Conservation (phyloP, 108 stramenopile species). For the Mayamaea pseudoterrestris region DNA sequence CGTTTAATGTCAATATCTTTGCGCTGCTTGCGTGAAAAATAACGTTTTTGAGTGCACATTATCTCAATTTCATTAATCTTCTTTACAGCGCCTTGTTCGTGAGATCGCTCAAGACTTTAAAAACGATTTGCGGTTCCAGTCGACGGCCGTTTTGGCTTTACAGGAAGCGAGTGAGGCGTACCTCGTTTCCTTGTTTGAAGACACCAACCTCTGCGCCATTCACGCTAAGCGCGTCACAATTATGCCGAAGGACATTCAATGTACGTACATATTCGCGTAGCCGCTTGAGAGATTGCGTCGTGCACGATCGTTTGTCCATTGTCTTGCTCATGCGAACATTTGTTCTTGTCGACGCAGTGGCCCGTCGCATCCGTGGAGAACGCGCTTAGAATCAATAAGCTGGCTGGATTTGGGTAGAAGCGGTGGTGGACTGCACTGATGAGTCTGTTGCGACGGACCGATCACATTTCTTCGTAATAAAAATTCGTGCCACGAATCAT, state of each 20-base stretch:
- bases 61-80: constrained; percentile 84
- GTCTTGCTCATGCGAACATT: too few relatives aligned
- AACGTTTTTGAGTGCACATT: constrained; percentile 88
- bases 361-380: constrained; percentile 76
- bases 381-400: constrained; percentile 65
- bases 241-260: constrained; percentile 95
- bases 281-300: too few relatives aligned
- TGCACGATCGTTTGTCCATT: too few relatives aligned
- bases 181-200: constrained; percentile 89
- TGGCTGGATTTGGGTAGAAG: too few relatives aligned
- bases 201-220: constrained; percentile 92
- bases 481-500: too few relatives aligned
- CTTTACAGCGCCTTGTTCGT: constrained; percentile 77
- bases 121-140: constrained; percentile 80
- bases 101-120: constrained; percentile 77
- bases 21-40: constrained; percentile 79
- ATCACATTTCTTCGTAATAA: too few relatives aligned
- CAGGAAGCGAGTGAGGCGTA: constrained; percentile 89
- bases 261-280: too few relatives aligned
- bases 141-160: constrained; percentile 80
- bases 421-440: too few relatives aligned
- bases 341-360: too few relatives aligned
- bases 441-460: too few relatives aligned
- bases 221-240: constrained; percentile 95
- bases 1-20: constrained; percentile 71